Evolutionary conservation across 495 filamentous ascomycete genomes (phyloP).

Genomic region (Penicillium paradoxum): DNA sequence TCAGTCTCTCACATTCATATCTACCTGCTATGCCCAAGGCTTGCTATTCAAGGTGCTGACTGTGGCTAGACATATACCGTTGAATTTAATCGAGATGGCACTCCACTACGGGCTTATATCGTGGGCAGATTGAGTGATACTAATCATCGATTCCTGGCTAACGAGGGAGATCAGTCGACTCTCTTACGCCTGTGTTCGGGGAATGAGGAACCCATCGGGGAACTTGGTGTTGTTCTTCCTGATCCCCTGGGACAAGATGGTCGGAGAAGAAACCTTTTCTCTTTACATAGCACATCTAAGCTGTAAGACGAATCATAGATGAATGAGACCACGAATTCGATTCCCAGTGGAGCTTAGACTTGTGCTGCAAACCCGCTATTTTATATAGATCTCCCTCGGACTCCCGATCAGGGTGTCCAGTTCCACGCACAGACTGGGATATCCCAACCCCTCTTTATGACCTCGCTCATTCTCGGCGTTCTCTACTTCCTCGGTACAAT

Average conservation of each 20-base stretch:
- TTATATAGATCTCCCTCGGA: no score
- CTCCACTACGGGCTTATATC: constrained; percentile 38
- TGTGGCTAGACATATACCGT: constrained; percentile 50
- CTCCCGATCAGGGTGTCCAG: no score
- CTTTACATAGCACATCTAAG: not conserved
- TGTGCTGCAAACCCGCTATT: no score
- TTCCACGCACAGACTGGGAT: no score
- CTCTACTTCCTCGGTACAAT: no score
- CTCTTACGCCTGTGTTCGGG: constrained; percentile 4
- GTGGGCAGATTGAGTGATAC: constrained; percentile 42
- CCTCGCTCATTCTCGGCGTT: not conserved
- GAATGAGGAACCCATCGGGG: constrained; percentile 7
- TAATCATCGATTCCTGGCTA: constrained; percentile 47
- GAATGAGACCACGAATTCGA: no score
- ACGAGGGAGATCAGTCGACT: constrained; percentile 34
- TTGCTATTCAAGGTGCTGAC: not conserved
- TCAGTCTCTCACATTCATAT: constrained; percentile 15
- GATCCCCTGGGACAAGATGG: constrained; percentile 3
- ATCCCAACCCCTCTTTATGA: not conserved
- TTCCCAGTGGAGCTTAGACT: no score
- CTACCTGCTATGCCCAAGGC: not conserved
- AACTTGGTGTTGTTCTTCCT: constrained; percentile 1
- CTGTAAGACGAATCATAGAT: not conserved
- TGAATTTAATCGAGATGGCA: constrained; percentile 44
- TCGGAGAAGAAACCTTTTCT: constrained; percentile 9